phyloP scores from a whole-genome alignment of 306 rosid genomes.

The Rosa multiflora region DNA sequence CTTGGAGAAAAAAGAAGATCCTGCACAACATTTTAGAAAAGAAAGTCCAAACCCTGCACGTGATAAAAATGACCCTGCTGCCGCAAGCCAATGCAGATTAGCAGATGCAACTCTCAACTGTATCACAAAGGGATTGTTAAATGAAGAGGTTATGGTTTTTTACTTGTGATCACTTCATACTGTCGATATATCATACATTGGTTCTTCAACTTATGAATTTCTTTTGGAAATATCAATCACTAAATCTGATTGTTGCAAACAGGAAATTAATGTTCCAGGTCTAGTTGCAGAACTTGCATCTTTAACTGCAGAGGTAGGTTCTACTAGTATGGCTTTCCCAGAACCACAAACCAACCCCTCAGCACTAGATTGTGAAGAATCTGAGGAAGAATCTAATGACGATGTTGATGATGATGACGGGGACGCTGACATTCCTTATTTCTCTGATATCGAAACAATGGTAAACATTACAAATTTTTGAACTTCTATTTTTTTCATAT shows the following conservation, averaged over 20 bases:
- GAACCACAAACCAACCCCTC: constrained; percentile 43
- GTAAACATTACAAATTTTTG: constrained; percentile 32
- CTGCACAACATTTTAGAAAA: constrained; percentile 21
- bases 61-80: constrained; percentile 26
- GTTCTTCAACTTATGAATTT: constrained; percentile 22
- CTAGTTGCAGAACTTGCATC: constrained; percentile 34
- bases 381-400: constrained; percentile 29
- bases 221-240: constrained; percentile 18
- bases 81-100: constrained; percentile 37
- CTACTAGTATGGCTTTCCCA: constrained; percentile 16
- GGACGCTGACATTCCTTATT: constrained; percentile 47
- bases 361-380: constrained; percentile 39
- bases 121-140: constrained; percentile 32
- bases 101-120: constrained; percentile 38
- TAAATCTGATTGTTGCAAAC: constrained; percentile 38
- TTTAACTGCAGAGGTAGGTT: constrained; percentile 32
- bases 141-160: constrained; percentile 53
- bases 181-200: constrained; percentile 5
- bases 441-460: constrained; percentile 73
- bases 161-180: constrained; percentile 17
- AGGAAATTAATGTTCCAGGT: constrained; percentile 45
- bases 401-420: constrained; percentile 9
- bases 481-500: constrained; percentile 7
- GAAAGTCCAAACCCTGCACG: constrained; percentile 22
- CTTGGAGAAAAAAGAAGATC: constrained; percentile 43